Base-by-base conservation (phyloP, 2,329 filamentous ascomycete genomes). In the Hansfordia pulvinata region DNA sequence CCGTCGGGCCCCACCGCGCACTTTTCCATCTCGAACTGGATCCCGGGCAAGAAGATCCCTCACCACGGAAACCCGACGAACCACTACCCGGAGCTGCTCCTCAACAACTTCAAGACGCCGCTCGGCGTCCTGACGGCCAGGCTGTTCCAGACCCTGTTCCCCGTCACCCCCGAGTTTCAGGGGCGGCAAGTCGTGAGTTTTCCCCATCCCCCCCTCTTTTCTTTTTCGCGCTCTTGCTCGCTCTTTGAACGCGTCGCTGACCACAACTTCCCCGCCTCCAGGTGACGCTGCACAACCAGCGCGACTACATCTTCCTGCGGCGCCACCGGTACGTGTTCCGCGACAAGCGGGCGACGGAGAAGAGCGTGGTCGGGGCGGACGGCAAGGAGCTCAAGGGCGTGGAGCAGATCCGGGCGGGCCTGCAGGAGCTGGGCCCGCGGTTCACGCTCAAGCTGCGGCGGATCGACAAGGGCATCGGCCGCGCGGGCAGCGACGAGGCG, bases 71-170 rank as follows among this genome's bases (percentile, higher is more conserved):
- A 86, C 38, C 72, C 85, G 0, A 94, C 88, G 2, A 79, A 82
- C 25, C 86, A 94, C 55, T 84, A 83, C 45, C 85, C 86, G 1
- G 88, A 94, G 53, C 63, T 94, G 67, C 49, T 93, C 19, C 64
- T 94, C 27, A 96, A 96, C 54, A 88, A 90, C 49, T 98, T 98
- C 63, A 79, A 81, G 43, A 98, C 90, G 0, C 84, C 88, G 0
- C 65, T 98, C 2, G 90, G 90, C 55, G 62, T 93, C 8, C 60
- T 96, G 20, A 84, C 86, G 0, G 88, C 86, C 7, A 76, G 84
- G 43, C 60, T 94, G 2, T 90, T 98, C 58, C 69, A 78, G 35
- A 73, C 68, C 0, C 53, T 92, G 16, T 90, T 84, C 53, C 90
- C 88, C 0, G 69, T 76, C 0, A 69, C 73, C 22, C 88, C 90